Base-by-base conservation (phyloP, 1,284 basidiomycete species). In the Cutaneotrichosporon mucoides region DNA sequence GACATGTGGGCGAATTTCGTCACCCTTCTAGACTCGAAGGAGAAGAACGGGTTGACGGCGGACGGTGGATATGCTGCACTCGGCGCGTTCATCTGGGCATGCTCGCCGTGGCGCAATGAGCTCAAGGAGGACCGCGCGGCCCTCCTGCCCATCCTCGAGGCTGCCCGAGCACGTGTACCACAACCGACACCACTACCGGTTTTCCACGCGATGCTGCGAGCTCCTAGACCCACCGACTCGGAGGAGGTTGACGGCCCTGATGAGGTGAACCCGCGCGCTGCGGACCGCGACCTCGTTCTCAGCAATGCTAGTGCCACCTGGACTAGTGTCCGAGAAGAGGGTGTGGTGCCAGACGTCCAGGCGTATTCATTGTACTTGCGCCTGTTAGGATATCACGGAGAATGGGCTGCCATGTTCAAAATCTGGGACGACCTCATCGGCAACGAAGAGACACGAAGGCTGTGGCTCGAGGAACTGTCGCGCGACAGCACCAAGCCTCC, bases 341-440 rank as follows among this genome's bases (percentile, higher is more conserved):
- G 66, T 2, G 67, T 63, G 13, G 62, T 61, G n/a, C 67, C 63
- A 42, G 76, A 77, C 59, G 52, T 76, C 38, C 69, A 70, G 57
- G 65, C 73, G 55, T 77, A 78, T 53, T 68, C 68, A 65, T 60
- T 75, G n/a, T 74, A 73, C 51, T 65, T 77, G 43, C 66, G 67
- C 40, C 69, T 73, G 0, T 47, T 77, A 13, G 76, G 72, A 1
- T 63, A 71, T 35, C 73, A 75, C n/a, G 73, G 74, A 56, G 53
- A 55, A 13, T 46, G 33, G 43, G 15, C 13, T 16, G 49, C 70
- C 34, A 46, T 61, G 12, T 66, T 73, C 45, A 33, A 61, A 44
- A 56, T 66, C 0, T 76, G 77, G 77, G 69, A 73, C 41, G 68
- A 73, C 49, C 49, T 51, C 37, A 40, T 51, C 9, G n/a, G 36